Evolutionary conservation across 2,329 filamentous ascomycete species (phyloP).

Genomic region (Colletotrichum sojae): DNA sequence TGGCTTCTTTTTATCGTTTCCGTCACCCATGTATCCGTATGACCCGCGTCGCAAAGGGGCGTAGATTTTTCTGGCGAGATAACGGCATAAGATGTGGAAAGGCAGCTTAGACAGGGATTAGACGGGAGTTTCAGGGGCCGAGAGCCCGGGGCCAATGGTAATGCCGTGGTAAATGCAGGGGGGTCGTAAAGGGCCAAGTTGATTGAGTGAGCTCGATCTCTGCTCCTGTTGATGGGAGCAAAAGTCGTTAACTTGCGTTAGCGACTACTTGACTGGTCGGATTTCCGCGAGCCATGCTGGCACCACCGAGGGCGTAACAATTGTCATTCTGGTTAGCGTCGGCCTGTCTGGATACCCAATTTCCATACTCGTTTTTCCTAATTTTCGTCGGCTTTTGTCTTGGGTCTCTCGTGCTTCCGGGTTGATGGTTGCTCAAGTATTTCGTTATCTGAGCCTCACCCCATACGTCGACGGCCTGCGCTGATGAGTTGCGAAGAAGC

Average conservation of each 20-base stretch:
- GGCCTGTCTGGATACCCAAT: constrained; percentile 30
- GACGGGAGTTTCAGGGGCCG: constrained; percentile 38
- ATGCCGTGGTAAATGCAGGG: constrained; percentile 34
- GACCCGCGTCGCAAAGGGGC: constrained; percentile 8
- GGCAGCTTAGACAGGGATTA: constrained; percentile 38
- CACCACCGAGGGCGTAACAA: constrained; percentile 22
- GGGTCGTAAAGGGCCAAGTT: constrained; percentile 31
- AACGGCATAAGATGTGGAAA: constrained; percentile 23
- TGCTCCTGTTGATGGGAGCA: constrained; percentile 39
- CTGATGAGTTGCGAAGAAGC: constrained; percentile 30
- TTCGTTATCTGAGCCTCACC: constrained; percentile 43
- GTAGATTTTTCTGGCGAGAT: constrained; percentile 21
- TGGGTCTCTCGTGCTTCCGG: neutral
- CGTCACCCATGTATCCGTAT: constrained; percentile 11
- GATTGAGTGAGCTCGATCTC: constrained; percentile 19
- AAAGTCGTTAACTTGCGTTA: constrained; percentile 46
- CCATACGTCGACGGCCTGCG: constrained; percentile 36
- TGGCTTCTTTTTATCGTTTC: constrained; percentile 11
- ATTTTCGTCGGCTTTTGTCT: neutral
- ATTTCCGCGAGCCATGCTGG: neutral
- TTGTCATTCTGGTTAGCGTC: constrained; percentile 3
- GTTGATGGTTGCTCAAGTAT: constrained; percentile 26
- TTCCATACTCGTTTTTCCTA: constrained; percentile 19
- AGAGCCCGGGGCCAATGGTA: constrained; percentile 29
- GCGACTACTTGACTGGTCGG: constrained; percentile 29